Percentiles rank a stretch among this genome's conserved stretches.
These are phyloP conservation scores for Pichia nakasei DNA, from an alignment of 805 yeast species.

Conservation along the genomic window DNA sequence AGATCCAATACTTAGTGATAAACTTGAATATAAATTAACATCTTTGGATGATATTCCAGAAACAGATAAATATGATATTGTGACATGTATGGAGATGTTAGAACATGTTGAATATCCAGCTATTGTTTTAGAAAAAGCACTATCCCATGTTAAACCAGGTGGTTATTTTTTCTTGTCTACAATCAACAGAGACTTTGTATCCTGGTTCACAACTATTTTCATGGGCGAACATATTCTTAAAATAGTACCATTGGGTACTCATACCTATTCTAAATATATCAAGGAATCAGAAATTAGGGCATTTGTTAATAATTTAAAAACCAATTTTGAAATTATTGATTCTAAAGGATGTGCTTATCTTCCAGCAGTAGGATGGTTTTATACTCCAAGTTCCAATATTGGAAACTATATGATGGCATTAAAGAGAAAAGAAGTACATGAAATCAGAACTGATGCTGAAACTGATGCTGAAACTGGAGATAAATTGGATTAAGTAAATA, in stretches of 20 bases:
- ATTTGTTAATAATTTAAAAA: constrained; percentile 43
- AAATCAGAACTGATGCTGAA: no score
- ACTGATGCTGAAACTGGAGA: background rate
- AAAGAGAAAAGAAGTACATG: constrained; percentile 32
- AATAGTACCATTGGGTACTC: constrained; percentile 91
- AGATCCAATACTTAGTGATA: constrained; percentile 52
- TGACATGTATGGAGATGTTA: constrained; percentile 88
- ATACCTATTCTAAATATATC: constrained; percentile 78
- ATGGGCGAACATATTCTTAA: constrained; percentile 74
- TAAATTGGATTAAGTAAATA: no score
- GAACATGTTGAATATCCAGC: constrained; percentile 91
- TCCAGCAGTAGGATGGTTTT: constrained; percentile 81
- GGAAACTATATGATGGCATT: constrained; percentile 92
- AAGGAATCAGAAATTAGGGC: constrained; percentile 61
- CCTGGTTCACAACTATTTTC: constrained; percentile 89
- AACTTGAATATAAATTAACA: constrained; percentile 46
- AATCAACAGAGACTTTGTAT: constrained; percentile 75
- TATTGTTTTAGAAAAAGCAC: constrained; percentile 58
- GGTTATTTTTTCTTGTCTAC: constrained; percentile 87
- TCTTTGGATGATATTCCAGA: constrained; percentile 51
- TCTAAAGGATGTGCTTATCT: constrained; percentile 75
- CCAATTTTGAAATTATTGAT: constrained; percentile 47
- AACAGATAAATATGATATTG: constrained; percentile 53
- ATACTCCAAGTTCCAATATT: constrained; percentile 45
- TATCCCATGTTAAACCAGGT: constrained; percentile 61